Base-by-base conservation (phyloP, 1,284 basidiomycete genomes). In the Tausonia pullulans region DNA sequence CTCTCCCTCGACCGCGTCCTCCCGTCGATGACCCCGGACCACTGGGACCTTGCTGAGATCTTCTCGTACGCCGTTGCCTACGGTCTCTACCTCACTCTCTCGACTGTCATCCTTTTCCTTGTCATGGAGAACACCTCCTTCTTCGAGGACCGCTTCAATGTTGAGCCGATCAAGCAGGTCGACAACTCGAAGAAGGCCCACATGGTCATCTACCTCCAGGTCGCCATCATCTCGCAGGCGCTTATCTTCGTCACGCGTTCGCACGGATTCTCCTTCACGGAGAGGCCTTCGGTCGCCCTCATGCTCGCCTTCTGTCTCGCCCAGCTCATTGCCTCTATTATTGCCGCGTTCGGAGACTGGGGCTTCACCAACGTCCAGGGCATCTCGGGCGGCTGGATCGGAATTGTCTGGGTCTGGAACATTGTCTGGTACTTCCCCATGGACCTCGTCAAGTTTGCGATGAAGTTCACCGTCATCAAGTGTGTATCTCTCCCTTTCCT, bases 191-290 rank as follows among this genome's bases (percentile, higher is more conserved):
- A 43, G 45, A 75, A 74, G 64, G 73, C 75, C 63, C 83, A 83
- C 69, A 81, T 82, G 77, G 74, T 77, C 69, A 90, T 90, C 78
- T 88, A 93, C 77, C 78, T 78, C 60, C 82, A 88, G 72, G 94
- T 97, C 68, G 94, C 94, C 70, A 94, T 97, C 78, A 96, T 97
- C 79, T 97, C 94, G 65, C 94, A 98, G 78, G 94, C 94, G 3
- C 82, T 98, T 67, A 96, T 97, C 81, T 96, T 96, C 81, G 84
- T 95, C 77, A 96, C 93, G 49, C 91, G 93, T 80, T 87, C 93
- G 70, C 94, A 97, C 77, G 83, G 89, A 43, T 95, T 91, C 83
- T 98, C 93, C 84, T 97, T 95, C 84, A 92, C 91, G 88, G 94
- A 98, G 79, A 87, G 93, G 65, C 51, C 59, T 44, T 95, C 93